Base-by-base conservation (phyloP, 2,329 filamentous ascomycete genomes). In the Penicillium glabrum region DNA sequence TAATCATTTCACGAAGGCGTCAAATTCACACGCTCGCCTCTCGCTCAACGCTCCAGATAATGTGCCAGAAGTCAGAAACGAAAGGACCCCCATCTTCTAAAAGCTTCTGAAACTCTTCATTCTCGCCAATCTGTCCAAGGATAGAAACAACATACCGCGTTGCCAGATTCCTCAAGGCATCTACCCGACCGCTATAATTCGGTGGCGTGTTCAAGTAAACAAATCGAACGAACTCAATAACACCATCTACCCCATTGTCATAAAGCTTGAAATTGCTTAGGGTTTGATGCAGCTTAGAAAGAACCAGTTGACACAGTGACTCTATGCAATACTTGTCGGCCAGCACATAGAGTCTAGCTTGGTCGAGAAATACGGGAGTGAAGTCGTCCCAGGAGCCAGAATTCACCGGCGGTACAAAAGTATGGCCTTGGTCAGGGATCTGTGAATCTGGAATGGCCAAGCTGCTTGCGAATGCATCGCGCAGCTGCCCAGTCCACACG, bases 71-170 rank as follows among this genome's bases (percentile, higher is more conserved):
- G 47, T 65, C 63, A 55, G 27, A 3, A 3, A 62, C 57, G 44
- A 66, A 64, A 46, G 57, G 44, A 14, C 63, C 62, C 2, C 63
- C 63, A 27, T 61, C 63, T 29, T 41, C 55, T 33, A 66, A 43
- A 33, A 67, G 45, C 14, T 60, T 48, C 16, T 45, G 19, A 26
- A 67, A 66, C 39, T 1, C 16, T 23, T 55, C 13, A 26, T 47
- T 49, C 1, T 60, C 57, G 2, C 62, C 63, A 35, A 63, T 52
- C 26, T 62, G 53, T 2, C 54, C 59, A 46, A 62, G 55, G 39
- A 54, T 55, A 52, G 60, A 71, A 26, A 63, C 58, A 37, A 69
- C 27, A 55, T 54, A 48, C 13, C 46, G 23, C 4, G 19, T 35
- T 41, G n/a, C 37, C 6, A 41, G n/a, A 41, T 41, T 41, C 19